phyloP scores from a whole-genome alignment of 148 eudicot species.

The Bassia scoparia region DNA sequence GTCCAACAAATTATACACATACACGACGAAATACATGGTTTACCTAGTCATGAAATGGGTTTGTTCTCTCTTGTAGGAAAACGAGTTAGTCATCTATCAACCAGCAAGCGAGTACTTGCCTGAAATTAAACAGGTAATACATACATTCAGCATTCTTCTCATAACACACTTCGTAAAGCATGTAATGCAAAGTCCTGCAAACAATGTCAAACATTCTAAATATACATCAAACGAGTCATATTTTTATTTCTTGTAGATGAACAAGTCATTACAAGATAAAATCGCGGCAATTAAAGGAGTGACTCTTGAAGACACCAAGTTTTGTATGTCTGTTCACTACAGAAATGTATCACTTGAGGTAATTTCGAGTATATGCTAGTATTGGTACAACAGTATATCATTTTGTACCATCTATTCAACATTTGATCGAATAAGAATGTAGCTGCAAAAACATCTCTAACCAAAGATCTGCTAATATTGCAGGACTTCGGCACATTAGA shows the following conservation, averaged over 20 bases:
- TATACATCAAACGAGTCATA: neutral
- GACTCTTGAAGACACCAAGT: constrained; percentile 52
- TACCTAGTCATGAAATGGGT: constrained; percentile 10
- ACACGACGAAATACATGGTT: neutral
- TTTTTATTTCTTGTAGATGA: constrained; percentile 31
- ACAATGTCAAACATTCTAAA: neutral
- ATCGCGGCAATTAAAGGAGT: constrained; percentile 45
- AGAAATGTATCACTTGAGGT: constrained; percentile 52
- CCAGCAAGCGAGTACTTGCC: constrained; percentile 55
- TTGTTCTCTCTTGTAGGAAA: constrained; percentile 35
- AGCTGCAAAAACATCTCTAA: neutral
- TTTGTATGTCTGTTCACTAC: constrained; percentile 60
- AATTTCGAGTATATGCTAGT: constrained; percentile 5
- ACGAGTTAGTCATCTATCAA: constrained; percentile 51
- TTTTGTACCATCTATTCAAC: neutral
- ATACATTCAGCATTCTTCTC: constrained; percentile 10
- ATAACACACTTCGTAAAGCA: neutral
- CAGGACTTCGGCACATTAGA: constrained; percentile 42
- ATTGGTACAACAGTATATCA: too few species aligned
- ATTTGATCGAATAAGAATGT: neutral
- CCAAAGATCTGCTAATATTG: neutral
- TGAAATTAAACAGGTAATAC: constrained; percentile 45
- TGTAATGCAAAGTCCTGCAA: neutral
- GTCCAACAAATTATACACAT: neutral
- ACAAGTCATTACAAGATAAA: constrained; percentile 34